Evolutionary conservation across 768 basidiomycete species (phyloP).

Genomic region (Hemileccinum rubropunctum): DNA sequence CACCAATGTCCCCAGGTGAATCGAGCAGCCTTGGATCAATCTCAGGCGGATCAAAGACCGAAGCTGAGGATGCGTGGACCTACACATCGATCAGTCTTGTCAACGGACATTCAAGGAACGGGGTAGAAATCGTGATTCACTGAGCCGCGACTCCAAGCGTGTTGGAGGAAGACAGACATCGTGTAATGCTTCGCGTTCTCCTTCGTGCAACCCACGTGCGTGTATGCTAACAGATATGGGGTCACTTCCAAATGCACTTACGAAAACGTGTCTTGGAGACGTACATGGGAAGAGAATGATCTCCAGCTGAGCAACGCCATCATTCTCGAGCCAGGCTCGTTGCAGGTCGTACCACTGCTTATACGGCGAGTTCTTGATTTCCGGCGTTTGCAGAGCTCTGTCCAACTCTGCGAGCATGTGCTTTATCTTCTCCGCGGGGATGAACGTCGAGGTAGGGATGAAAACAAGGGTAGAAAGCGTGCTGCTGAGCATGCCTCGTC

Average conservation of each 20-base stretch:
- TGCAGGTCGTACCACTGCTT: conserved; percentile 15
- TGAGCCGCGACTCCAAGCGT: conserved; percentile 18
- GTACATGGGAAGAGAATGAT: conserved; percentile 19
- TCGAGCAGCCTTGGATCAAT: conserved; percentile 14
- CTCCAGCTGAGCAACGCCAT: too few relatives aligned
- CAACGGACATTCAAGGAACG: too few relatives aligned
- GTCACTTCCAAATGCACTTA: too few relatives aligned
- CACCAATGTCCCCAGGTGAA: conserved; percentile 10
- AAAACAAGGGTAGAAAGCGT: too few relatives aligned
- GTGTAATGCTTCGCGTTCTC: conserved; percentile 13
- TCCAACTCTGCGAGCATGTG: conserved; percentile 8
- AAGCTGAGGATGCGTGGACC: conserved; percentile 16
- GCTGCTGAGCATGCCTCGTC: too few relatives aligned
- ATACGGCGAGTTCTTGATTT: conserved; percentile 13
- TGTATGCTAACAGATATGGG: conserved; percentile 1
- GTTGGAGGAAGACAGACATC: conserved; percentile 9
- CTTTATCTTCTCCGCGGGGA: conserved; percentile 11
- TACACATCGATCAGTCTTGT: not conserved
- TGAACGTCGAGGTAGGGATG: too few relatives aligned
- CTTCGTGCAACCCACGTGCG: conserved; percentile 6
- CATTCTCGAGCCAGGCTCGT: too few relatives aligned
- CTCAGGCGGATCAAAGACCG: conserved; percentile 14
- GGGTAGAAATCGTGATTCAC: not conserved
- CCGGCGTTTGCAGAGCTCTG: conserved; percentile 2
- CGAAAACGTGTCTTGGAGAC: not conserved